Base-by-base conservation (phyloP, 208 protist species). In the Vickermania ingenoplastis region DNA sequence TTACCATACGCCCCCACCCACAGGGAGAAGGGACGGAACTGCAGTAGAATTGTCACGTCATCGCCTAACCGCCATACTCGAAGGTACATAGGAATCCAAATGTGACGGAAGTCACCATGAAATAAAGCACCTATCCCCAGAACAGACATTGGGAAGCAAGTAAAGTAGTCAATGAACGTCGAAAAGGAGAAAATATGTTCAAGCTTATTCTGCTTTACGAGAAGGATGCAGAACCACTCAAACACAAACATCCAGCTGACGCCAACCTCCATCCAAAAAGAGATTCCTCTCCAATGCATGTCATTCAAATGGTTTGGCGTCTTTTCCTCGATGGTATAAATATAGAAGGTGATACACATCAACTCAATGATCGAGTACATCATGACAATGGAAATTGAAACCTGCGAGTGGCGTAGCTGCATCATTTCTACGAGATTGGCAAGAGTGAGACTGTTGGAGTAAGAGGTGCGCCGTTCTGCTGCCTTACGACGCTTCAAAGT, bases 11-110 rank as follows among this genome's bases (percentile, higher is more conserved):
- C 59, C n/a, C 85, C 81, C 21, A 79, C 61, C 61, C 82, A 81
- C 48, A 61, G 67, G 17, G 77, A 66, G 17, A 88, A 66, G 53
- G 83, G 78, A 30, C 71, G 75, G 61, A 87, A 91, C 65, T 91
- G 79, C 7, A 91, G 61, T 1, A 91, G 66, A 1, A 91, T 57
- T 27, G 62, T 55, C 30, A 91, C 41, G 60, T 75, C 83, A 41
- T 87, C 80, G 50, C 68, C 65, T 1, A 91, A 63, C 80, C 84
- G 86, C 81, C 84, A 91, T 51, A 91, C 81, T 11, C 84, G 84
- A 2, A 91, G 65, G 71, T 78, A 91, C 81, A 91, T 88, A 2
- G 84, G 84, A 51, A 91, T 78, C 81, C 84, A 91, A 25, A 63
- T 63, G 53, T 70, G 69, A 24, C 63, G 59, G 76, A 79, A 91